Base-by-base conservation (phyloP, 176 grass and related monocot species). In the Hyparrhenia diplandra region DNA sequence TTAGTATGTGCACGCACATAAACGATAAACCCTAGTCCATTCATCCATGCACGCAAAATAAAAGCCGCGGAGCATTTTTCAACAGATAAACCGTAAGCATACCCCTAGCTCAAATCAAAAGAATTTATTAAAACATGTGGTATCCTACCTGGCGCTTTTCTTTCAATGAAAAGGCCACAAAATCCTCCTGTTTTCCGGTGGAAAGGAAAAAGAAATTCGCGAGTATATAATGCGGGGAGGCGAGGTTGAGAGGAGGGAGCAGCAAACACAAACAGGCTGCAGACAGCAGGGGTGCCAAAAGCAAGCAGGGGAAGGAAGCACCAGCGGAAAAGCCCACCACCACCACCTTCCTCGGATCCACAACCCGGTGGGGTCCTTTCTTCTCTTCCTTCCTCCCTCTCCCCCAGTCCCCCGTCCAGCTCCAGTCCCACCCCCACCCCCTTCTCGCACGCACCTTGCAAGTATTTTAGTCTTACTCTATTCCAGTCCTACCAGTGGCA, bases 281-380 rank as follows among this genome's bases (percentile, higher is more conserved):
- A 55, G 77, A 35, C 45, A 80, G 31, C 77, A 37, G n/a, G 64
- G 81, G 74, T 29, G 63, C 52, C 16, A 70, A 87, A 84, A 80
- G 72, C 45, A 14, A 4, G 31, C n/a, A n/a, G 73, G 76, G 62
- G 41, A 55, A 34, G 71, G 71, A 42, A 72, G 69, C n/a, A n/a
- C n/a, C n/a, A 79, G 75, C 80, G 59, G 67, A 84, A 86, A 90
- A 90, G 88, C 67, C 79, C 88, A 90, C 14, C 69, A 72, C 69
- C 69, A 47, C 79, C 83, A 79, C 83, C 88, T 85, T 89, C 78
- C 87, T 90, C 82, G 88, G 88, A 90, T 90, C 88, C 88, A 69
- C 84, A 83, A 83, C 83, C 83, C 76, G 28, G 51, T 63, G 63
- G 31, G 64, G 42, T 11, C 42, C 69, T 18, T 23, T 68, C 41